phyloP scores from a whole-genome alignment of 768 basidiomycete species.

The Tulasnella calospora region DNA sequence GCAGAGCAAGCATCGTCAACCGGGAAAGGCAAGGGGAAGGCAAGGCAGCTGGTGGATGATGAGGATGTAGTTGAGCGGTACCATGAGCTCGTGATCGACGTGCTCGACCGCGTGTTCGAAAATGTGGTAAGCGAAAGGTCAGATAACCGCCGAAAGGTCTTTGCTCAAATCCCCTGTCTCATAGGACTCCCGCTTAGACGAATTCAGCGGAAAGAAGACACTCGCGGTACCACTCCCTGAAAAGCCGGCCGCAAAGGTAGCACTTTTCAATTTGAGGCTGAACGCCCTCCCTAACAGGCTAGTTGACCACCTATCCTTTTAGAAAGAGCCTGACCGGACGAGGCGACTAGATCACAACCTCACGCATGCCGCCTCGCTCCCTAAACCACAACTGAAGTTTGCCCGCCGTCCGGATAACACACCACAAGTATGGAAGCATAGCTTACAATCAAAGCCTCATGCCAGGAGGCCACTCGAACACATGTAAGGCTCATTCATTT shows the following conservation, averaged over 20 bases:
- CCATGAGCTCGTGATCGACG: slow-evolving; percentile 68
- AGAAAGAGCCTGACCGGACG: neutral
- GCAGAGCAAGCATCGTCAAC: slow-evolving; percentile 28
- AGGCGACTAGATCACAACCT: slow-evolving; percentile 42
- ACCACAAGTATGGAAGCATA: slow-evolving; percentile 59
- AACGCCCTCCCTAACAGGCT: neutral
- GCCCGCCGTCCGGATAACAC: slow-evolving; percentile 54
- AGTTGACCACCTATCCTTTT: neutral
- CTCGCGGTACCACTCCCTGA: slow-evolving; percentile 34
- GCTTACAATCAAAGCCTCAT: slow-evolving; percentile 71
- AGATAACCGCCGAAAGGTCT: neutral
- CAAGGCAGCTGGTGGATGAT: slow-evolving; percentile 55
- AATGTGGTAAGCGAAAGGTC: slow-evolving; percentile 52
- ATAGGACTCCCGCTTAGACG: slow-evolving; percentile 82
- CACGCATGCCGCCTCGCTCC: slow-evolving; percentile 60
- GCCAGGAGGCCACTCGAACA: slow-evolving; percentile 73
- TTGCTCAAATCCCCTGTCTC: neutral
- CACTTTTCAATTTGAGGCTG: neutral
- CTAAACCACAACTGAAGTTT: slow-evolving; percentile 81
- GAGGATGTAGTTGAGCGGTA: slow-evolving; percentile 86
- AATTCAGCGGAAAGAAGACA: slow-evolving; percentile 66
- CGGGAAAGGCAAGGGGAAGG: slow-evolving; percentile 43
- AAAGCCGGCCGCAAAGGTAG: slow-evolving; percentile 31
- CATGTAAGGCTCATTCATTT: slow-evolving; percentile 37
- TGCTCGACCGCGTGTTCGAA: slow-evolving; percentile 81